Conservation (phyloP, 257 asterid genomes). For the Nicotiana obtusifolia region DNA sequence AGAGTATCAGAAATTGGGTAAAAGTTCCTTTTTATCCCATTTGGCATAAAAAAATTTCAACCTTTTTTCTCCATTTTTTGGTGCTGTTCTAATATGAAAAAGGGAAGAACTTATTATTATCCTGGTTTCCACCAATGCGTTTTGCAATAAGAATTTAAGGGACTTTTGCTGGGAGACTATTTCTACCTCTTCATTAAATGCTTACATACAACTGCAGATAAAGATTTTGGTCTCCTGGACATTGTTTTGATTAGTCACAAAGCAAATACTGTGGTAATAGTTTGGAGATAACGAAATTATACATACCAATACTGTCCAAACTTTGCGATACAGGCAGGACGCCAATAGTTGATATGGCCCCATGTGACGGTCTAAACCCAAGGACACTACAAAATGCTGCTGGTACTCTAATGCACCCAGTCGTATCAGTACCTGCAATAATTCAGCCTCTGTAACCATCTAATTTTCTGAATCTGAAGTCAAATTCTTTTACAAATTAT, state of each 20-base stretch:
- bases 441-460: not conserved
- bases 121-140: not conserved
- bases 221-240: not conserved
- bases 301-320: conserved; percentile 84
- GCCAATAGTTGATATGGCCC: conserved; percentile 65
- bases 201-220: not conserved
- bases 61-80: not conserved
- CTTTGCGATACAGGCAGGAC: conserved; percentile 81
- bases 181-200: not conserved
- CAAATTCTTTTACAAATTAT: not conserved
- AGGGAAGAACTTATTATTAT: not conserved
- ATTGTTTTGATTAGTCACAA: not conserved
- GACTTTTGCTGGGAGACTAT: not conserved
- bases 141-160: not conserved
- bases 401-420: conserved; percentile 56
- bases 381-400: conserved; percentile 71
- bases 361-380: conserved; percentile 89
- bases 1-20: not conserved
- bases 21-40: conserved; percentile 2
- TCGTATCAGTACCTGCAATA: conserved; percentile 57
- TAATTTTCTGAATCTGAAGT: not conserved
- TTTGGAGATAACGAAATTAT: conserved; percentile 6
- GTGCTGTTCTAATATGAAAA: not conserved
- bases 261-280: not conserved
- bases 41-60: not conserved